Evolutionary conservation across 164 flowering plant species (phyloP).

Genomic region (Pachysandra terminalis): DNA sequence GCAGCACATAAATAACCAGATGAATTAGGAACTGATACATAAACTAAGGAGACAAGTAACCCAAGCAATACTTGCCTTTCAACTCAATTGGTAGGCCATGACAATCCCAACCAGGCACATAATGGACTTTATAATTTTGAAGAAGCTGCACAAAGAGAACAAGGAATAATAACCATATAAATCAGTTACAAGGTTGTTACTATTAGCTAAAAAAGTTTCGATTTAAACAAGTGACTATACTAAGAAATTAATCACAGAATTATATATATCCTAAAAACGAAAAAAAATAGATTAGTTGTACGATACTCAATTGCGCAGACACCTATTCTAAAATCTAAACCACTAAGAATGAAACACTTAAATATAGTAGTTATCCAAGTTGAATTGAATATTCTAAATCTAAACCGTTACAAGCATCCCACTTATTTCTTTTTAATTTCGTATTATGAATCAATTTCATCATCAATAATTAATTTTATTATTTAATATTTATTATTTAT

Average conservation of each 20-base stretch:
- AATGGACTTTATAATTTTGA: slow-evolving; percentile 81
- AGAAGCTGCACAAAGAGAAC: slow-evolving; percentile 62
- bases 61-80: slow-evolving; percentile 67
- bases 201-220: background rate
- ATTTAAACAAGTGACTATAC: background rate
- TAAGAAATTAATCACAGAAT: background rate
- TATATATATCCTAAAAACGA: background rate
- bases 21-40: background rate
- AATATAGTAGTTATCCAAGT: too few species aligned
- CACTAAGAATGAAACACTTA: background rate
- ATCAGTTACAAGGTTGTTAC: too few species aligned
- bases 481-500: too few species aligned
- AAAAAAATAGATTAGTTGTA: background rate
- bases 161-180: background rate
- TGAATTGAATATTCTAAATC: too few species aligned
- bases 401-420: too few species aligned
- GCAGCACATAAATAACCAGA: background rate
- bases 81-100: slow-evolving; percentile 98
- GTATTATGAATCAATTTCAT: too few species aligned
- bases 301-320: background rate
- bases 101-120: slow-evolving; percentile 99
- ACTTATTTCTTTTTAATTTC: too few species aligned
- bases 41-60: slow-evolving; percentile 1
- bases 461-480: too few species aligned
- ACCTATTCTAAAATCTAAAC: background rate